A percentile compares a stretch with the other conserved stretches of the same genome.
Conservation (phyloP, 345 rosid genomes). For the Pugionium dolabratum region DNA sequence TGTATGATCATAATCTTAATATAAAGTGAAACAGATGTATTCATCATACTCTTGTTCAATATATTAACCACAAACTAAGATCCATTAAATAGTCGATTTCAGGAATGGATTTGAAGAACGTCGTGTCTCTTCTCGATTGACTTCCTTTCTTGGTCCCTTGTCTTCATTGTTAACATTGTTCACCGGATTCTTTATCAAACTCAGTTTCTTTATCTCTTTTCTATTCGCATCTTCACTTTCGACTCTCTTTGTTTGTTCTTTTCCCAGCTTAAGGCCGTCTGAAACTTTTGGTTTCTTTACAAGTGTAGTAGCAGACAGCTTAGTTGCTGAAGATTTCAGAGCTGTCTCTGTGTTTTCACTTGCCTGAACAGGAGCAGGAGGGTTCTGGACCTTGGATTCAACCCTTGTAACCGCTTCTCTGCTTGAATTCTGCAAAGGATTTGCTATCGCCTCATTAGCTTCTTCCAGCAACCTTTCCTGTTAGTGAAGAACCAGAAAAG, state of each 20-base stretch:
- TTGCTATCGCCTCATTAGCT: constrained; percentile 39
- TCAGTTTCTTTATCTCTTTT: constrained; percentile 29
- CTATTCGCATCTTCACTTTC: constrained; percentile 26
- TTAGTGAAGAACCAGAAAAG: constrained; percentile 17
- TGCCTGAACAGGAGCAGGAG: constrained; percentile 33
- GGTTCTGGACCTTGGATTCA: constrained; percentile 37
- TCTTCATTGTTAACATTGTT: constrained; percentile 20
- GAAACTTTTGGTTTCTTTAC: constrained; percentile 47
- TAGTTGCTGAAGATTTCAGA: constrained; percentile 39
- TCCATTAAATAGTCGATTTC: constrained; percentile 39
- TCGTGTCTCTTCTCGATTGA: not conserved
- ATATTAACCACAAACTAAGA: constrained; percentile 3
- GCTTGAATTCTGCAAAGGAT: constrained; percentile 26
- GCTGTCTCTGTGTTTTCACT: constrained; percentile 43
- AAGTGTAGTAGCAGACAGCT: constrained; percentile 51
- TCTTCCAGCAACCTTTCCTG: constrained; percentile 79
- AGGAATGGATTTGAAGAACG: constrained; percentile 52
- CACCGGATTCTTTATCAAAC: constrained; percentile 36
- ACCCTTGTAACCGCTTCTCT: constrained; percentile 16
- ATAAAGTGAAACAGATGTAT: constrained; percentile 21
- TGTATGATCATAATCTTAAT: constrained; percentile 20
- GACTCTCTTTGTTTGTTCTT: constrained; percentile 39
- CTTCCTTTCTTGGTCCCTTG: constrained; percentile 12
- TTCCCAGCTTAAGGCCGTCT: constrained; percentile 41
- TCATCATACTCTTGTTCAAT: not conserved